These are phyloP conservation scores for Fremontodendron californicum DNA, from an alignment of 345 rosid genomes.

Conservation along the genomic window DNA sequence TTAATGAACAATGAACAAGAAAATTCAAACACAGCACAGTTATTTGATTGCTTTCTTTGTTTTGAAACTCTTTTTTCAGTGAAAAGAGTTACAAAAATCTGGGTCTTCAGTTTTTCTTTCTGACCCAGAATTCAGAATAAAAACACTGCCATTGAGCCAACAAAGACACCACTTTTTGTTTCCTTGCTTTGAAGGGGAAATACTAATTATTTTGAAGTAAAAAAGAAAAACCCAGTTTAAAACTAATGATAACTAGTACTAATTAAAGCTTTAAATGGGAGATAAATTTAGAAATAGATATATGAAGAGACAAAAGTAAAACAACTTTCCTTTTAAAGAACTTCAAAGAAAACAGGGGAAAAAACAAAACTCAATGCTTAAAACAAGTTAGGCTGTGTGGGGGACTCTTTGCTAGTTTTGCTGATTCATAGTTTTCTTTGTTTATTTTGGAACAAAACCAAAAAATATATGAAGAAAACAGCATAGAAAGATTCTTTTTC, in stretches of 20 bases:
- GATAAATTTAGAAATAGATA: background rate
- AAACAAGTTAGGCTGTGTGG: background rate
- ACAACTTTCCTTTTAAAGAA: background rate
- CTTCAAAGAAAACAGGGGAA: background rate
- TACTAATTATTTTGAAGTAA: background rate
- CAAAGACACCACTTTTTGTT: background rate
- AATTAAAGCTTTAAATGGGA: background rate
- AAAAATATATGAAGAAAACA: background rate
- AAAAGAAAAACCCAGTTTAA: background rate
- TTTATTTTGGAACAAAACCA: background rate
- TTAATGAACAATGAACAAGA: background rate
- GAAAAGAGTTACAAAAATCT: constrained; percentile 13
- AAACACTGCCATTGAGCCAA: constrained; percentile 7
- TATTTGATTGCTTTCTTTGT: background rate
- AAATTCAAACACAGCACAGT: background rate
- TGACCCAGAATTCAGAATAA: background rate
- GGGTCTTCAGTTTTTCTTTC: constrained; percentile 1
- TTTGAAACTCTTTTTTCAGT: background rate
- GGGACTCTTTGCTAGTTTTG: background rate
- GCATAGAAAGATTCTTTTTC: background rate
- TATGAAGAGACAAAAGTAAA: background rate
- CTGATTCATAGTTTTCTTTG: background rate
- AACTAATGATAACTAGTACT: background rate
- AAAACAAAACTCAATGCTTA: background rate
- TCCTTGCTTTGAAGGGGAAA: background rate